phyloP scores from a whole-genome alignment of 129 eudicot genomes.

The Apium graveolens region DNA sequence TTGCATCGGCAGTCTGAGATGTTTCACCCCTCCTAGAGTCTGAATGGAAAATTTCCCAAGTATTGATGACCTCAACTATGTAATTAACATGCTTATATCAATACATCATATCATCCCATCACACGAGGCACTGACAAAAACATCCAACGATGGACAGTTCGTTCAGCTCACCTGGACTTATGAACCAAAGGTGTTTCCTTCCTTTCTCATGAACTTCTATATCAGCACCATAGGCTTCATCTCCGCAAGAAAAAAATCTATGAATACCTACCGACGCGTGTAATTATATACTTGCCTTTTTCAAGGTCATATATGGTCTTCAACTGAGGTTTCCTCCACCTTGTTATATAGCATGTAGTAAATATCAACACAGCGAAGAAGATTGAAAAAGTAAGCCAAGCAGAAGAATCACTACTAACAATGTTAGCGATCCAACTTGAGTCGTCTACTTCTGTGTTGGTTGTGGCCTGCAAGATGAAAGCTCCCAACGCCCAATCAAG shows the following conservation, averaged over 20 bases:
- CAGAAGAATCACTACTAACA: slow-evolving; percentile 24
- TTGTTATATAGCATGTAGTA: slow-evolving; percentile 38
- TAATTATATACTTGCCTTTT: slow-evolving; percentile 87
- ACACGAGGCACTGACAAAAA: neutral
- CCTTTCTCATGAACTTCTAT: neutral
- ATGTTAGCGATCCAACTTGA: slow-evolving; percentile 27
- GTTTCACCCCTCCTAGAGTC: neutral
- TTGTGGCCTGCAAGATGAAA: slow-evolving; percentile 58
- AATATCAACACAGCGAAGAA: slow-evolving; percentile 32
- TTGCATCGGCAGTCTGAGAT: neutral
- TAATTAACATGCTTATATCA: neutral
- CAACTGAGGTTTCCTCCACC: slow-evolving; percentile 68
- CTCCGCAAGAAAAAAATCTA: slow-evolving; percentile 16
- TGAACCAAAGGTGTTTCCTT: neutral
- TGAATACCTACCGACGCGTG: slow-evolving; percentile 62
- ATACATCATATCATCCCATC: neutral
- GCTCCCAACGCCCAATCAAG: slow-evolving; percentile 99
- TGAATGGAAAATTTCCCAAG: neutral
- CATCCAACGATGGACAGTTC: neutral
- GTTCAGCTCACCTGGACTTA: neutral
- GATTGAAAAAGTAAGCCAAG: slow-evolving; percentile 20
- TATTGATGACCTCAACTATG: neutral
- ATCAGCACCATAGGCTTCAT: slow-evolving; percentile 2
- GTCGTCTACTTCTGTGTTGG: slow-evolving; percentile 22
- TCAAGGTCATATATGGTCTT: slow-evolving; percentile 91